A percentile compares a stretch with the other conserved stretches of the same genome.
Evolutionary conservation across 2,329 filamentous ascomycete species (phyloP).

Genomic region (Dothiorella sarmentorum): DNA sequence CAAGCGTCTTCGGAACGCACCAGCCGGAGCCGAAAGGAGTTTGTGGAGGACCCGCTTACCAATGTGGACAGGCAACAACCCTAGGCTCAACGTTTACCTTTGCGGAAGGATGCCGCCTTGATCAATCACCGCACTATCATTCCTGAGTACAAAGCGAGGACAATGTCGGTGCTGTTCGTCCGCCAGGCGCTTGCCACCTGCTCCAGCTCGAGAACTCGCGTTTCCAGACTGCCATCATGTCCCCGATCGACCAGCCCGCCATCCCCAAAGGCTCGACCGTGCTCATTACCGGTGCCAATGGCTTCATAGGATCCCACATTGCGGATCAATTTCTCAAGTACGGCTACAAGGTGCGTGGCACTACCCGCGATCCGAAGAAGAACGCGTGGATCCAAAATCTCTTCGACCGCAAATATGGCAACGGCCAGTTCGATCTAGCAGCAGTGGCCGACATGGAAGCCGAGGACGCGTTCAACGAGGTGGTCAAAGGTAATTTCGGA

Average conservation of each 20-base stretch:
- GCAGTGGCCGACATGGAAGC: slow-evolving; percentile 29
- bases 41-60: too few relatives aligned
- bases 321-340: slow-evolving; percentile 29
- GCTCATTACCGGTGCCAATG: slow-evolving; percentile 36
- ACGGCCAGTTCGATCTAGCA: slow-evolving; percentile 27
- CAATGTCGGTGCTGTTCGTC: too few relatives aligned
- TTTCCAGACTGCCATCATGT: too few relatives aligned
- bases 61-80: too few relatives aligned
- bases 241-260: slow-evolving; percentile 11
- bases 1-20: too few relatives aligned
- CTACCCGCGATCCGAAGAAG: slow-evolving; percentile 30
- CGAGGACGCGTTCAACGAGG: slow-evolving; percentile 27
- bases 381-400: slow-evolving; percentile 29
- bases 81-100: too few relatives aligned
- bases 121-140: too few relatives aligned
- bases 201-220: too few relatives aligned
- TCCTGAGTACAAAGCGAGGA: too few relatives aligned
- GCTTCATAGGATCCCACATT: slow-evolving; percentile 33
- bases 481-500: slow-evolving; percentile 24
- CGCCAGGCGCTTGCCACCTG: too few relatives aligned
- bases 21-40: too few relatives aligned
- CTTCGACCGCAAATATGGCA: slow-evolving; percentile 27
- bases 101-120: too few relatives aligned
- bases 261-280: slow-evolving; percentile 26
- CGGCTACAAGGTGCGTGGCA: slow-evolving; percentile 36